Evolutionary conservation across 106 monocot genomes (phyloP).

Genomic region (Dioscorea zingiberensis): DNA sequence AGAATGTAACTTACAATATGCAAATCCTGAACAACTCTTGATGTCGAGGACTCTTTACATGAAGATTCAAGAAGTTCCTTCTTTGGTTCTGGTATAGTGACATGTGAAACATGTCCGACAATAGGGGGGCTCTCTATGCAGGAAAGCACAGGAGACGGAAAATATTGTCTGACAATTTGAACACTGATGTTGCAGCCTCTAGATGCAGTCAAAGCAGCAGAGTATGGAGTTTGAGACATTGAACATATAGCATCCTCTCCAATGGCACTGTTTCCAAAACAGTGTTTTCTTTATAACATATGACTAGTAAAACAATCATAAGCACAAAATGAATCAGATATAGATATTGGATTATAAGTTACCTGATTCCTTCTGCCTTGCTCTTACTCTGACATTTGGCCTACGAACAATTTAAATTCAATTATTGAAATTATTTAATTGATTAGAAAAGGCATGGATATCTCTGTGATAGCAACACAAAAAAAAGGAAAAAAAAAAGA

Average conservation of each 20-base stretch:
- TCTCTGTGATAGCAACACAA: background rate
- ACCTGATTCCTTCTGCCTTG: background rate
- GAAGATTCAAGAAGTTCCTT: conserved; percentile 22
- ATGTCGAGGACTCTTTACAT: conserved; percentile 29
- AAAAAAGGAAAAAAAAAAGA: background rate
- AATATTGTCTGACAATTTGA: conserved; percentile 41
- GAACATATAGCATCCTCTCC: background rate
- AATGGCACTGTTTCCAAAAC: background rate
- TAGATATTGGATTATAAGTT: background rate
- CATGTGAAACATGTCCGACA: conserved; percentile 54
- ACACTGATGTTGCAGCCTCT: conserved; percentile 17
- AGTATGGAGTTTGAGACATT: background rate
- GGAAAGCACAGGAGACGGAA: conserved; percentile 50
- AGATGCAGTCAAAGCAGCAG: background rate
- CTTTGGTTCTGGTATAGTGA: conserved; percentile 35
- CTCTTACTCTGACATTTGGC: background rate
- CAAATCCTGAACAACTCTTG: conserved; percentile 46
- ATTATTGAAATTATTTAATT: background rate
- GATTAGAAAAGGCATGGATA: no score
- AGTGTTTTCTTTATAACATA: background rate
- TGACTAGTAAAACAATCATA: no score
- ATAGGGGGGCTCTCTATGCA: conserved; percentile 51
- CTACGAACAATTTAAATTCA: background rate
- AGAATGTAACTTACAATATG: conserved; percentile 58
- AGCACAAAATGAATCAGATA: background rate